These are phyloP conservation scores for Clonostachys byssicola DNA, from an alignment of 2,329 filamentous ascomycete genomes.

Conservation along the genomic window DNA sequence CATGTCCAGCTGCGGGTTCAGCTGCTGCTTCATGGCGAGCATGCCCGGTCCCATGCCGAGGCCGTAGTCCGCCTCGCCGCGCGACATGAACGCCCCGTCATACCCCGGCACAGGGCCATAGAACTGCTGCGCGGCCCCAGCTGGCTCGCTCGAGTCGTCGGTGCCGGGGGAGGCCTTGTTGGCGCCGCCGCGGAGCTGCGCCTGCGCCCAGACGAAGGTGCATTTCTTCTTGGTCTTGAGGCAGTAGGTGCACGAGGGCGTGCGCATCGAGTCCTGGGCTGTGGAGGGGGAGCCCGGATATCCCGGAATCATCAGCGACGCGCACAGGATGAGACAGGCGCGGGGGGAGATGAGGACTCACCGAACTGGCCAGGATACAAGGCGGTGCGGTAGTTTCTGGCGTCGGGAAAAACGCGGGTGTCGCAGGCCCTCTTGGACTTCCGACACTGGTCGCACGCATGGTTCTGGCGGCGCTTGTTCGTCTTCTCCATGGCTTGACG, in stretches of 20 bases:
- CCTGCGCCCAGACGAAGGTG: conserved; percentile 16
- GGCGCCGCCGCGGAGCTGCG: conserved; percentile 4
- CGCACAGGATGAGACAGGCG: not conserved
- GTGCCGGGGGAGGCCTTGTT: not conserved
- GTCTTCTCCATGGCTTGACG: no score
- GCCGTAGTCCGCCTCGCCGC: no score
- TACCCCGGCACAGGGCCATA: no score
- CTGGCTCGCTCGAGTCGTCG: not conserved
- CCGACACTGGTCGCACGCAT: conserved; percentile 15
- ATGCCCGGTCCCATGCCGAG: no score
- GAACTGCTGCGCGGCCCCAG: no score
- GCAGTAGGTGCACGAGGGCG: conserved; percentile 17
- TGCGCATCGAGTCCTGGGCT: not conserved
- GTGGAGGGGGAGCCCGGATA: not conserved
- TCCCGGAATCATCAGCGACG: not conserved
- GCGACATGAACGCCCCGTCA: no score
- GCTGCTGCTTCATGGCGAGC: no score
- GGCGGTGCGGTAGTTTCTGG: no score
- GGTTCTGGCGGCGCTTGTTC: not conserved
- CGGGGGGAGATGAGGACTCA: not conserved
- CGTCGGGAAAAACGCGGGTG: conserved; percentile 1
- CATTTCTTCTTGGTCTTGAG: conserved; percentile 19
- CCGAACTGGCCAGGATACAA: not conserved
- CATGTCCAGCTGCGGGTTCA: no score
- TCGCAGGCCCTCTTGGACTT: conserved; percentile 15